Percentiles rank a stretch among this genome's conserved stretches.
Evolutionary conservation across 2,329 filamentous ascomycete genomes (phyloP).

Genomic region (Paecilomyces variotii): DNA sequence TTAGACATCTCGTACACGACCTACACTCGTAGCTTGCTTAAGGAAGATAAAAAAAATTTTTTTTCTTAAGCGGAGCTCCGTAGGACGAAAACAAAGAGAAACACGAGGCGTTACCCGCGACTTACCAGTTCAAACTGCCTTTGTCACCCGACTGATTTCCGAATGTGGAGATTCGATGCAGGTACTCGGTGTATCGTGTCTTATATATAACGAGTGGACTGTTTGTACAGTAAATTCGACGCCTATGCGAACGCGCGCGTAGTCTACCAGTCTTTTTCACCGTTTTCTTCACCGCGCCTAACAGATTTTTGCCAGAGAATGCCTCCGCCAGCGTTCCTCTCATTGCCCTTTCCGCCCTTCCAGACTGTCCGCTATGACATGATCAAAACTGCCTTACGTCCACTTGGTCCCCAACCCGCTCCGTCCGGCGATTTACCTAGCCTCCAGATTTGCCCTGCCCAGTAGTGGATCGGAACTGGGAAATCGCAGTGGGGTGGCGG

Average conservation of each 20-base stretch:
- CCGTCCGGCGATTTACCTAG: background rate
- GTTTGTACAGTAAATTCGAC: background rate
- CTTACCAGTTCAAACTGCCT: background rate
- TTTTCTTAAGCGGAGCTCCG: background rate
- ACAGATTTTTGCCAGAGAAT: background rate
- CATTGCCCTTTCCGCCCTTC: background rate
- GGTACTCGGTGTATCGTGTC: background rate
- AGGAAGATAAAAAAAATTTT: background rate
- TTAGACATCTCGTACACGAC: background rate
- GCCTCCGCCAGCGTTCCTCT: background rate
- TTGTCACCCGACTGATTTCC: background rate
- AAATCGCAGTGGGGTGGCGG: background rate
- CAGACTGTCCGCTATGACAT: background rate
- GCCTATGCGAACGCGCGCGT: background rate
- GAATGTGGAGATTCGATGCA: background rate
- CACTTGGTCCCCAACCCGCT: background rate
- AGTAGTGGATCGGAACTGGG: background rate
- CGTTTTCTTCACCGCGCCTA: background rate
- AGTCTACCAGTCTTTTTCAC: background rate
- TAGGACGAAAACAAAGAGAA: background rate
- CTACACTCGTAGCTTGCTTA: background rate
- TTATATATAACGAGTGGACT: background rate
- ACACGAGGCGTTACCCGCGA: background rate
- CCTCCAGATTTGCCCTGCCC: background rate
- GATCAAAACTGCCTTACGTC: background rate